phyloP scores from a whole-genome alignment of 1,139 yeast genomes.

The Sugiyamaella grinbergsii region DNA sequence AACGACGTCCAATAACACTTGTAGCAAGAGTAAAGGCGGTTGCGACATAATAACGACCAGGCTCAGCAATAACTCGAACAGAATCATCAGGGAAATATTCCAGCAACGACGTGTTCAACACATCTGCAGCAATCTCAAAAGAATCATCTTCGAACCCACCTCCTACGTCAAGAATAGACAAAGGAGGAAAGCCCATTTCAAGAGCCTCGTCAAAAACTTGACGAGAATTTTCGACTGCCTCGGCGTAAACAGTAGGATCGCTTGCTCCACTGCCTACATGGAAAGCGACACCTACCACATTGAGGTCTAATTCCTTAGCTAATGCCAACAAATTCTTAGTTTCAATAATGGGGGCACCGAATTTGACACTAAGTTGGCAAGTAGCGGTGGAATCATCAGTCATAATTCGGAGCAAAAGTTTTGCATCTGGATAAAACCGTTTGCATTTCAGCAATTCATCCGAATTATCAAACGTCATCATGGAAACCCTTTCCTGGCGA shows the following conservation, averaged over 20 bases:
- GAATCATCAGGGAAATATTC: slow-evolving; percentile 50
- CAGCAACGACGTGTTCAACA: slow-evolving; percentile 59
- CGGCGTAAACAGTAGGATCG: slow-evolving; percentile 65
- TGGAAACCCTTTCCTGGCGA: slow-evolving; percentile 52
- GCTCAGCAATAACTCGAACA: slow-evolving; percentile 80
- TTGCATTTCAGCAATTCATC: slow-evolving; percentile 80
- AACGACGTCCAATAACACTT: slow-evolving; percentile 80
- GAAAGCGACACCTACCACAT: slow-evolving; percentile 84
- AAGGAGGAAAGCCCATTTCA: slow-evolving; percentile 47
- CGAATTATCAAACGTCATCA: slow-evolving; percentile 88
- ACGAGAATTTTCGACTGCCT: slow-evolving; percentile 75
- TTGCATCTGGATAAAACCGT: slow-evolving; percentile 65
- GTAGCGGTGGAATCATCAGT: slow-evolving; percentile 90
- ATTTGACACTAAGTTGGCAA: slow-evolving; percentile 85
- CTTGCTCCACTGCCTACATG: slow-evolving; percentile 96
- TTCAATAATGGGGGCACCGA: slow-evolving; percentile 70
- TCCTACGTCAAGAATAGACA: slow-evolving; percentile 78
- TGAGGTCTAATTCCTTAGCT: slow-evolving; percentile 63
- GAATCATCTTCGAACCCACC: slow-evolving; percentile 84
- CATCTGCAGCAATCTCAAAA: slow-evolving; percentile 62
- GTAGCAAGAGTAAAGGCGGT: slow-evolving; percentile 83
- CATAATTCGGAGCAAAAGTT: slow-evolving; percentile 74
- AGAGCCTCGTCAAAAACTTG: slow-evolving; percentile 64
- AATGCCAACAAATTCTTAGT: slow-evolving; percentile 59
- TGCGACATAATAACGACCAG: slow-evolving; percentile 90